Conservation (phyloP, 2,329 filamentous ascomycete genomes). For the Fusarium sp. region DNA sequence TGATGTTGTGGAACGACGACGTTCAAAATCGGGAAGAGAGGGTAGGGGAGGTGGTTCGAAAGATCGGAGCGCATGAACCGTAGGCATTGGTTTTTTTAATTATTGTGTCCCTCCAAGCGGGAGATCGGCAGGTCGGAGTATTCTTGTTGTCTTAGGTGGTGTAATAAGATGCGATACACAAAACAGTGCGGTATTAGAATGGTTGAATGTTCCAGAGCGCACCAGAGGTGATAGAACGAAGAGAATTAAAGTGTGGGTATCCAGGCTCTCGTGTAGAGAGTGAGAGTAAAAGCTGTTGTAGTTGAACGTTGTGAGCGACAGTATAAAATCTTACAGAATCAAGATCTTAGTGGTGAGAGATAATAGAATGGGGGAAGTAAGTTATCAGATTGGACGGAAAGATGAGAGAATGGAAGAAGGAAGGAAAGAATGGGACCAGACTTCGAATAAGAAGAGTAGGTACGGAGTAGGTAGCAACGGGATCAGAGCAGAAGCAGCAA, state of each 20-base stretch:
- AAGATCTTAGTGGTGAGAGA: constrained; percentile 2
- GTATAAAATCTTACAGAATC: constrained; percentile 14
- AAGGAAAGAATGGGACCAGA: constrained; percentile 35
- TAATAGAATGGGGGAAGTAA: constrained; percentile 5
- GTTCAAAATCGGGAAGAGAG: constrained; percentile 46
- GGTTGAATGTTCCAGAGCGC: constrained; percentile 1
- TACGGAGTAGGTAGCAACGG: not conserved
- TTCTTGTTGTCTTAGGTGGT: constrained; percentile 16
- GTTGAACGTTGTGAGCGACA: constrained; percentile 13
- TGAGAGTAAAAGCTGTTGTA: not conserved
- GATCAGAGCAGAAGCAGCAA: not conserved
- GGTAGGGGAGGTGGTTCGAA: constrained; percentile 46
- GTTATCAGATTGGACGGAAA: not conserved
- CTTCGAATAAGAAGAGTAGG: not conserved
- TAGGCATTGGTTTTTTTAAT: constrained; percentile 37
- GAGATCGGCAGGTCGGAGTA: not conserved
- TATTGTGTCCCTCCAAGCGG: constrained; percentile 9
- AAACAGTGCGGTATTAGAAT: constrained; percentile 1
- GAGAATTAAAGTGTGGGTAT: not conserved
- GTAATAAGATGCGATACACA: constrained; percentile 16
- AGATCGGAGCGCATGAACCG: constrained; percentile 42
- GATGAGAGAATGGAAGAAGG: constrained; percentile 17
- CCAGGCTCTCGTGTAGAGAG: not conserved
- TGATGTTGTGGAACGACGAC: constrained; percentile 43
- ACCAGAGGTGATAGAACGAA: not conserved